A percentile compares a stretch with the other conserved stretches of the same genome.
Conservation (phyloP, 176 grass and related monocot genomes). For the Rhynchospora tenuis region DNA sequence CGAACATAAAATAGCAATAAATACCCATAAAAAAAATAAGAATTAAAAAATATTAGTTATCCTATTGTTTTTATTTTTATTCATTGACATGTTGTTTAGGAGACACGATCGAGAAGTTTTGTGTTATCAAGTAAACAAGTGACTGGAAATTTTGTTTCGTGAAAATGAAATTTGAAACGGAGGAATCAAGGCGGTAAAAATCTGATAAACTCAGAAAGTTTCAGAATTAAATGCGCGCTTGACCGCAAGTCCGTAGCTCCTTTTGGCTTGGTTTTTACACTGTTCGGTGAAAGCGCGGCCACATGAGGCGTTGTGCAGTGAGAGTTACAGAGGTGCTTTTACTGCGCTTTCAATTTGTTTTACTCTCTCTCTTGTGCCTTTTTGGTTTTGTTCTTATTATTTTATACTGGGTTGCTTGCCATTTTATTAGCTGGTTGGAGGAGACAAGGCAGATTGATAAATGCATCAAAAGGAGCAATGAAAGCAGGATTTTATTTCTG, state of each 20-base stretch:
- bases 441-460: constrained; percentile 12
- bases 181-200: neutral
- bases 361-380: neutral
- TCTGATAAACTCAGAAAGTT: neutral
- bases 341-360: constrained; percentile 5
- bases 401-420: constrained; percentile 10
- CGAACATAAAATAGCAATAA: too few species aligned
- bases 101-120: too few species aligned
- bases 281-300: constrained; percentile 1
- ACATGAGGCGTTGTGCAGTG: neutral
- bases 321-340: neutral
- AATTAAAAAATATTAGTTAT: too few species aligned
- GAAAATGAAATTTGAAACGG: neutral
- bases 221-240: neutral
- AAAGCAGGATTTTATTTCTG: neutral
- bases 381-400: neutral
- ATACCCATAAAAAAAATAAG: too few species aligned
- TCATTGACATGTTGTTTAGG: too few species aligned
- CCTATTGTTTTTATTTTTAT: too few species aligned
- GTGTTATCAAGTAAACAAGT: too few species aligned
- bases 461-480: neutral
- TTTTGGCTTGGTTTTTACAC: constrained; percentile 12
- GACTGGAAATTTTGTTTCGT: neutral
- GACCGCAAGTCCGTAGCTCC: neutral
- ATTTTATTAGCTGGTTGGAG: constrained; percentile 6